Evolutionary conservation across 1,284 basidiomycete species (phyloP), one percentile per base, ranked within the genome.

Genomic region (Amylostereum chailletii): DNA sequence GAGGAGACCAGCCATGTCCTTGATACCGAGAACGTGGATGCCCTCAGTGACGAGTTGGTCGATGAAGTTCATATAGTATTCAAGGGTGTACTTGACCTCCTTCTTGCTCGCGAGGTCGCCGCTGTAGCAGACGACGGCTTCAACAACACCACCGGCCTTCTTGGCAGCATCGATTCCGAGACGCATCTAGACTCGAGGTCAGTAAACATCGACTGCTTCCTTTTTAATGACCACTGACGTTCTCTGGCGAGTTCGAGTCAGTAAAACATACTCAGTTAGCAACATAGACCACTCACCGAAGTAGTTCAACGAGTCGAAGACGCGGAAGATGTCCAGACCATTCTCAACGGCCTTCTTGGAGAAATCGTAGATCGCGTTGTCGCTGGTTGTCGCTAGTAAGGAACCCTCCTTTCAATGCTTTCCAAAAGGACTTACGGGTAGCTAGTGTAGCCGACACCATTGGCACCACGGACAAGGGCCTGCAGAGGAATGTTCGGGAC

Each of bases 291-390:
- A 71, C 82, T 47, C 72, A 81, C 93, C 94, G 56, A 97, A 86
- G 69, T 97, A 97, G 75, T 98, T 98, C 70, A 99, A 74, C 44
- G 96, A 99, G 71, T 99, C 96, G 61, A 99, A 99, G 51, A 99
- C 94, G 67, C 96, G 83, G 90, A 99, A 99, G 64, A 99, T 99
- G 72, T 99, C 96, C 45, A 99, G 81, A 66, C 96, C 96, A 59
- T 95, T 96, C 74, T 99, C 94, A 31, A 99, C 95, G 26, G 96
- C 96, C 71, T 96, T 90, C 76, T 93, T 94, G 53, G 89, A 94
- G 74, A 95, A 95, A 67, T 99, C 96, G 71, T 99, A 99, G 71
- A 99, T 98, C 55, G 93, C 94, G 62, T 99, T 99, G 70, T 99
- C 96, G 33, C 87, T 90, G 51, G 33, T 19, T 19, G 19, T 19